Conservation (phyloP, 169 alveolate genomes). For the Cryptosporidium ubiquitum region DNA sequence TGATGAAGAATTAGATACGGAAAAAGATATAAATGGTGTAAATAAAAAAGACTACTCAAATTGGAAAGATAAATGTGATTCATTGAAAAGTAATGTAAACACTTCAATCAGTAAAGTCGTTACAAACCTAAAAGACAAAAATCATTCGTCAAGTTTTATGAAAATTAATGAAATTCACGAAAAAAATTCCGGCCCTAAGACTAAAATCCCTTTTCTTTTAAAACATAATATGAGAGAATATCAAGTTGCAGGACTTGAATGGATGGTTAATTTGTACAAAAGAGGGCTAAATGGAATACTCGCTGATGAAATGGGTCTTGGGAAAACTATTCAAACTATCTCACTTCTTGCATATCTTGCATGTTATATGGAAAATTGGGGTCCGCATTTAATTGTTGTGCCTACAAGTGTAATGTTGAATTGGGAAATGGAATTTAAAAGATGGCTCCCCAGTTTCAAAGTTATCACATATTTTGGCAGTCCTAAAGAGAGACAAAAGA, state of each 20-base stretch:
- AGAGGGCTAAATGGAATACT: constrained; percentile 96
- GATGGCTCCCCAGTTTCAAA: constrained; percentile 98
- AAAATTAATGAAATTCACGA: constrained; percentile 53
- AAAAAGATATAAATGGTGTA: constrained; percentile 21
- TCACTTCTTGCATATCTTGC: constrained; percentile 97
- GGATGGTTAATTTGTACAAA: constrained; percentile 96
- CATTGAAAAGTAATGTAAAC: constrained; percentile 73
- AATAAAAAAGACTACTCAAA: constrained; percentile 20
- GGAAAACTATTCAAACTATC: constrained; percentile 98
- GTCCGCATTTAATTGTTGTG: constrained; percentile 99
- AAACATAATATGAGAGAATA: constrained; percentile 93
- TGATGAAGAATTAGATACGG: constrained; percentile 11
- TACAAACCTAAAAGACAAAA: background rate
- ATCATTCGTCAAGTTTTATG: background rate
- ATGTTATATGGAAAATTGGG: constrained; percentile 95
- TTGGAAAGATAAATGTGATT: constrained; percentile 62
- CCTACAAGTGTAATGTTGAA: constrained; percentile 97
- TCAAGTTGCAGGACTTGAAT: constrained; percentile 94
- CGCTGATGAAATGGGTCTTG: constrained; percentile 99
- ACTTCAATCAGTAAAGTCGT: constrained; percentile 38
- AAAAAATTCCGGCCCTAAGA: constrained; percentile 75
- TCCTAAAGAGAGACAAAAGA: constrained; percentile 88
- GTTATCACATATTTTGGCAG: constrained; percentile 95
- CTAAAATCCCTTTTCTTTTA: constrained; percentile 88
- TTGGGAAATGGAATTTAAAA: constrained; percentile 98